Conservation (phyloP, 345 rosid species). For the Ceriops decandra region DNA sequence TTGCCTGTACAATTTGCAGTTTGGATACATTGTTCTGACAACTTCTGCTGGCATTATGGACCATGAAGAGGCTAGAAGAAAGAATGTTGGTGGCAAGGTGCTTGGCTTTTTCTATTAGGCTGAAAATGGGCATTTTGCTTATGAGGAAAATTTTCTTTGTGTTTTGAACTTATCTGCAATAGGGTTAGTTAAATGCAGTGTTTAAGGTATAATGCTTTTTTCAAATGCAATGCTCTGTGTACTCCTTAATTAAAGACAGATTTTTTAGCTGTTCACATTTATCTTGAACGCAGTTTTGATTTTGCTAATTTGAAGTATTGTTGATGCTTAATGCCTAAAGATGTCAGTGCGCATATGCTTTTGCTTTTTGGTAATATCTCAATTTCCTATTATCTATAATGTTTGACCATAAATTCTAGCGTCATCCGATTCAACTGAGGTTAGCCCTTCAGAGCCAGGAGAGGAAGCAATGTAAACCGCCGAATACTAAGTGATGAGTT, state of each 20-base stretch:
- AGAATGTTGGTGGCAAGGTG: constrained; percentile 36
- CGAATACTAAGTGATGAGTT: no score
- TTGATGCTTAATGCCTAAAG: no score
- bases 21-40: constrained; percentile 32
- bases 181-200: constrained; percentile 8
- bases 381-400: no score
- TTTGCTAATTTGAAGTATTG: background rate
- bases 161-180: constrained; percentile 7
- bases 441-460: no score
- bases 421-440: no score
- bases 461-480: no score
- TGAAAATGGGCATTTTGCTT: background rate
- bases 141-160: background rate
- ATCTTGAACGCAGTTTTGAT: background rate
- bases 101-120: constrained; percentile 33
- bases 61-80: constrained; percentile 37
- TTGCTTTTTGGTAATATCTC: no score
- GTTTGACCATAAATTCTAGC: no score
- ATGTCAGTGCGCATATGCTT: no score
- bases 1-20: constrained; percentile 16
- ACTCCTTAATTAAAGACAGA: background rate
- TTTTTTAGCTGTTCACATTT: background rate
- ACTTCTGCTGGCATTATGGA: constrained; percentile 37
- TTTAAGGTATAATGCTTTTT: constrained; percentile 14
- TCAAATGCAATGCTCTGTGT: background rate